phyloP scores from a whole-genome alignment of 2,329 filamentous ascomycete species.

The Lachnellula occidentalis region DNA sequence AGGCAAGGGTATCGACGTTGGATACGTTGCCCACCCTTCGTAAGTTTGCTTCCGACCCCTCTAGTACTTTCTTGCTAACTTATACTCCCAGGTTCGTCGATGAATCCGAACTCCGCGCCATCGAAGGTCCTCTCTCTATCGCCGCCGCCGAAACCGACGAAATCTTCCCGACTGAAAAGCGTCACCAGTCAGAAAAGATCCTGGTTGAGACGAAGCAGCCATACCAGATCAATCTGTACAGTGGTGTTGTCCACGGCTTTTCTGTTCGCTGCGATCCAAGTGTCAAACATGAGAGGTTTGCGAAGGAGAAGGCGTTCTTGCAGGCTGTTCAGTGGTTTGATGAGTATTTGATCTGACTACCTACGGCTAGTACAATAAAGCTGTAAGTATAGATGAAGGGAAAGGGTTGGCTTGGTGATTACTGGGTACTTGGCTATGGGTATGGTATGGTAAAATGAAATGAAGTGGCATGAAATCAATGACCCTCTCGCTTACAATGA shows the following conservation, averaged over 20 bases:
- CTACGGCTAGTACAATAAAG: background rate
- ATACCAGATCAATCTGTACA: slow-evolving; percentile 72
- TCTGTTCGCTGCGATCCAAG: slow-evolving; percentile 58
- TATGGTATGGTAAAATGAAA: too few species aligned
- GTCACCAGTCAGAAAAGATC: slow-evolving; percentile 60
- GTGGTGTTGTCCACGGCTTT: slow-evolving; percentile 69
- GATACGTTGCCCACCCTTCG: slow-evolving; percentile 71
- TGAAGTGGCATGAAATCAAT: too few species aligned
- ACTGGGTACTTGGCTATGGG: background rate
- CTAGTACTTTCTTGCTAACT: background rate
- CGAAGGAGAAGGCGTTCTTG: slow-evolving; percentile 75
- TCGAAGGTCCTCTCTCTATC: slow-evolving; percentile 65
- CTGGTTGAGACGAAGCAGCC: slow-evolving; percentile 46
- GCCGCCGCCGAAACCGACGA: slow-evolving; percentile 49
- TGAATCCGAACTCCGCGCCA: slow-evolving; percentile 57
- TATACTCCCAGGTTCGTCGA: slow-evolving; percentile 49
- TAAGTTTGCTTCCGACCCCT: slow-evolving; percentile 8
- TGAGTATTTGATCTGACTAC: slow-evolving; percentile 42
- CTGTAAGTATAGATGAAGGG: background rate
- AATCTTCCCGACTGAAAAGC: slow-evolving; percentile 59
- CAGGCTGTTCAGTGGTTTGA: slow-evolving; percentile 78
- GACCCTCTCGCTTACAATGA: too few species aligned
- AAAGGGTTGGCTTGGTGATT: background rate
- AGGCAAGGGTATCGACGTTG: slow-evolving; percentile 58
- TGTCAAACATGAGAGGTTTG: slow-evolving; percentile 55